phyloP scores from a whole-genome alignment of 306 rosid species.

The Corylus heterophylla region DNA sequence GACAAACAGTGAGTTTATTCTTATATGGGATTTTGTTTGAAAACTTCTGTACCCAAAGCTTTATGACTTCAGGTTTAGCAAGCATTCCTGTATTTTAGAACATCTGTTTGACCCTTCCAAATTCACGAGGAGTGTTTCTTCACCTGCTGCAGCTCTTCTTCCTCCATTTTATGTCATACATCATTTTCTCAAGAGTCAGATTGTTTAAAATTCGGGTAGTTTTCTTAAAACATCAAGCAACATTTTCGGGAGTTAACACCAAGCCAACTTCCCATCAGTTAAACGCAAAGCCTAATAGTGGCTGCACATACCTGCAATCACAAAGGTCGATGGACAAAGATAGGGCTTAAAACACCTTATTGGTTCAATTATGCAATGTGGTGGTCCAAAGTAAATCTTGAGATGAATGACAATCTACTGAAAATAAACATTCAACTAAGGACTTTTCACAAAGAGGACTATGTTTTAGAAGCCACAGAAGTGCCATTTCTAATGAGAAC shows the following conservation, averaged over 20 bases:
- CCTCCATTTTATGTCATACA: not conserved
- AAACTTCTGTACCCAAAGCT: not conserved
- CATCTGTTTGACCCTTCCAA: not conserved
- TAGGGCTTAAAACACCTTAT: not conserved
- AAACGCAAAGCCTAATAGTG: not conserved
- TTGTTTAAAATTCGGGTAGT: not conserved
- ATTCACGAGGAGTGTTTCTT: not conserved
- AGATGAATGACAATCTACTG: not conserved
- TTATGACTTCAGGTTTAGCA: not conserved
- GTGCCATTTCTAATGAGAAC: slow-evolving; percentile 9
- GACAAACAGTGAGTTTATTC: not conserved
- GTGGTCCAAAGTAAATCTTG: not conserved
- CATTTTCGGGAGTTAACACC: not conserved
- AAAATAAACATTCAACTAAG: not conserved
- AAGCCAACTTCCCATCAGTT: not conserved
- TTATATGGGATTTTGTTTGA: not conserved
- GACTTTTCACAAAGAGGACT: not conserved
- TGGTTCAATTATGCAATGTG: slow-evolving; percentile 12
- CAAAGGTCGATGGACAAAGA: not conserved
- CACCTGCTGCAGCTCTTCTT: not conserved
- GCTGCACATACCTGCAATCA: not conserved
- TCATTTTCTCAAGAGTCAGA: not conserved
- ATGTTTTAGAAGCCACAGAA: not conserved
- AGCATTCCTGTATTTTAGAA: not conserved
- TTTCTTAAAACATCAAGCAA: not conserved